Conservation (phyloP, 2,329 filamentous ascomycete genomes). For the Orbilia brochopaga region DNA sequence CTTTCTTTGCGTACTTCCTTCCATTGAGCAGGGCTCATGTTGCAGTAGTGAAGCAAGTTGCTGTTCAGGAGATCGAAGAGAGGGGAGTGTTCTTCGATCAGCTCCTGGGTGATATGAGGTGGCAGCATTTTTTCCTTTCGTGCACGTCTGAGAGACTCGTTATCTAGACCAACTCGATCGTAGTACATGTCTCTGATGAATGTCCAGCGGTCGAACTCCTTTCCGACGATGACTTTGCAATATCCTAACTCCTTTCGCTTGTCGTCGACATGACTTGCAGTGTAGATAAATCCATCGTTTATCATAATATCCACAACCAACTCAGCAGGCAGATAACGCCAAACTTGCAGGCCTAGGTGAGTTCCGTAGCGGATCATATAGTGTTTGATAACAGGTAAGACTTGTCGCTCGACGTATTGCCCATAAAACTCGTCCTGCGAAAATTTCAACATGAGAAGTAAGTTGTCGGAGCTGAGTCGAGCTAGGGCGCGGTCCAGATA, state of each 20-base stretch:
- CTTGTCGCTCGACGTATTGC: constrained; percentile 26
- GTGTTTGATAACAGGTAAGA: constrained; percentile 28
- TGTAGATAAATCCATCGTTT: constrained; percentile 34
- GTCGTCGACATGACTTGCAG: constrained; percentile 3
- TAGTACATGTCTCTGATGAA: constrained; percentile 35
- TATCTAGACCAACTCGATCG: constrained; percentile 23
- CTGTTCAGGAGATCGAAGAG: constrained; percentile 38
- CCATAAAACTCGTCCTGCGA: constrained; percentile 17
- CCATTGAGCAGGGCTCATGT: constrained; percentile 43
- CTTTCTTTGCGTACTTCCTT: constrained; percentile 28
- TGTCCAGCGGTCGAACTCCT: constrained; percentile 39
- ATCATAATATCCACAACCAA: constrained; percentile 28
- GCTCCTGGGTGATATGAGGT: constrained; percentile 19
- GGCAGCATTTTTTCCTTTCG: constrained; percentile 19
- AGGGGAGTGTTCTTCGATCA: constrained; percentile 22
- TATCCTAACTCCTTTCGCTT: constrained; percentile 27
- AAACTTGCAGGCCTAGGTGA: constrained; percentile 20
- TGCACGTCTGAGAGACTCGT: constrained; percentile 1
- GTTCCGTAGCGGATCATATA: constrained; percentile 39
- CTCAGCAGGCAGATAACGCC: constrained; percentile 29
- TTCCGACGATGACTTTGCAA: constrained; percentile 27
- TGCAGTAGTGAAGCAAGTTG: constrained; percentile 19
- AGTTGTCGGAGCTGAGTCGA: constrained; percentile 14
- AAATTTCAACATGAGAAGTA: constrained; percentile 18
- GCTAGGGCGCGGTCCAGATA: constrained; percentile 38